These are phyloP conservation scores for Spathaspora jeffriesii DNA, from an alignment of 1,139 yeast species.

Conservation along the genomic window DNA sequence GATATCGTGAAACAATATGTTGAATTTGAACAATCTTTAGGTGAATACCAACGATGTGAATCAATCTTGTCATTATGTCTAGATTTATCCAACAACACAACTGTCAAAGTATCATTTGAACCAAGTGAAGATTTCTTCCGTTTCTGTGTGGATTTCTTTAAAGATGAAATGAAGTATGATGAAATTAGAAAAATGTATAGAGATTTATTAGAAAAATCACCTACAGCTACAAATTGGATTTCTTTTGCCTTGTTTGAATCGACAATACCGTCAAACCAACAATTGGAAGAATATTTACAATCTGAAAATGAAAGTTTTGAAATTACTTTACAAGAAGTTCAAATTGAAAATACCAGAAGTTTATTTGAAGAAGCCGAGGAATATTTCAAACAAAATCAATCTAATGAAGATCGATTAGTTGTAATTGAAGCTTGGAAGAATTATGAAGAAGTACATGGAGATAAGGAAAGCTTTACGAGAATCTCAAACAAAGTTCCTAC, in stretches of 20 bases:
- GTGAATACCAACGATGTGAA: slow-evolving; percentile 69
- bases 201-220: slow-evolving; percentile 33
- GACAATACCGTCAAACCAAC: slow-evolving; percentile 59
- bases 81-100: slow-evolving; percentile 16
- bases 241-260: slow-evolving; percentile 73
- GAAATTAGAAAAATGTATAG: slow-evolving; percentile 58
- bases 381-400: slow-evolving; percentile 35
- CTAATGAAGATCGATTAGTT: slow-evolving; percentile 48
- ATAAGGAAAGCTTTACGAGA: slow-evolving; percentile 27
- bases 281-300: slow-evolving; percentile 39
- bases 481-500: slow-evolving; percentile 58
- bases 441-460: slow-evolving; percentile 71
- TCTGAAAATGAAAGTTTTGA: slow-evolving; percentile 51
- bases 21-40: slow-evolving; percentile 64
- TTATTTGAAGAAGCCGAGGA: slow-evolving; percentile 59
- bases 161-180: slow-evolving; percentile 58
- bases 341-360: slow-evolving; percentile 50
- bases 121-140: slow-evolving; percentile 37
- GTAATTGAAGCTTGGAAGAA: slow-evolving; percentile 64
- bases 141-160: slow-evolving; percentile 57
- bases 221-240: slow-evolving; percentile 56
- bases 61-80: slow-evolving; percentile 60
- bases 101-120: slow-evolving; percentile 14
- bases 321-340: slow-evolving; percentile 52
- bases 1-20: slow-evolving; percentile 51